Conservation (phyloP, 306 rosid species). For the Castanopsis chinensis region DNA sequence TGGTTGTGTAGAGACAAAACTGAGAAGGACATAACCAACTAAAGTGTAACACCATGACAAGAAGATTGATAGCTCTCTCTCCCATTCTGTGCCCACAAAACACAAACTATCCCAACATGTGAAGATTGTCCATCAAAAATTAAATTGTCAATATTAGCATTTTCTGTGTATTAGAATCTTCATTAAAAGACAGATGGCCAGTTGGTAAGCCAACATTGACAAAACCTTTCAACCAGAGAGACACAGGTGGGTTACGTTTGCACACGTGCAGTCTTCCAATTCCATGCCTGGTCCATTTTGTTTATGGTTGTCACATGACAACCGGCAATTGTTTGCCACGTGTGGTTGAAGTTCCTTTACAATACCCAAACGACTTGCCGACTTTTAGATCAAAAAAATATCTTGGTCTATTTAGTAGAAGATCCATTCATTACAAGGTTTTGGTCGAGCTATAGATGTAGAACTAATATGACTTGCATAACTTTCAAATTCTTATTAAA, state of each 20-base stretch:
- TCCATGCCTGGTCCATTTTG: not conserved
- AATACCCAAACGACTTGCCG: not conserved
- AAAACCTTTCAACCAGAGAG: constrained; percentile 33
- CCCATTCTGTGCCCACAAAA: constrained; percentile 23
- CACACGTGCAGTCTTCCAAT: constrained; percentile 43
- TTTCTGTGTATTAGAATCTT: constrained; percentile 3
- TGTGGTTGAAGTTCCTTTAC: not conserved
- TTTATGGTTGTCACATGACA: constrained; percentile 6
- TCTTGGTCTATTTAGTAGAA: no score
- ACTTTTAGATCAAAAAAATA: not conserved
- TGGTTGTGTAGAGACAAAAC: constrained; percentile 19
- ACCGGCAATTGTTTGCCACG: not conserved
- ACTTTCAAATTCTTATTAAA: no score
- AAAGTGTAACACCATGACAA: not conserved
- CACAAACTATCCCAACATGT: constrained; percentile 29
- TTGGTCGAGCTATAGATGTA: no score
- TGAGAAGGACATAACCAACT: not conserved
- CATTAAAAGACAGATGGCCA: constrained; percentile 25
- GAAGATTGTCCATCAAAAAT: constrained; percentile 28
- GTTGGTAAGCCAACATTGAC: constrained; percentile 54
- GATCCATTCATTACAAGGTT: no score
- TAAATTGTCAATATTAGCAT: constrained; percentile 20
- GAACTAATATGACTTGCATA: no score
- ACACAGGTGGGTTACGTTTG: not conserved
- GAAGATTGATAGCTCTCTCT: constrained; percentile 11